Evolutionary conservation across 169 alveolate species (phyloP).

Genomic region (Plasmodium cynomolgi): DNA sequence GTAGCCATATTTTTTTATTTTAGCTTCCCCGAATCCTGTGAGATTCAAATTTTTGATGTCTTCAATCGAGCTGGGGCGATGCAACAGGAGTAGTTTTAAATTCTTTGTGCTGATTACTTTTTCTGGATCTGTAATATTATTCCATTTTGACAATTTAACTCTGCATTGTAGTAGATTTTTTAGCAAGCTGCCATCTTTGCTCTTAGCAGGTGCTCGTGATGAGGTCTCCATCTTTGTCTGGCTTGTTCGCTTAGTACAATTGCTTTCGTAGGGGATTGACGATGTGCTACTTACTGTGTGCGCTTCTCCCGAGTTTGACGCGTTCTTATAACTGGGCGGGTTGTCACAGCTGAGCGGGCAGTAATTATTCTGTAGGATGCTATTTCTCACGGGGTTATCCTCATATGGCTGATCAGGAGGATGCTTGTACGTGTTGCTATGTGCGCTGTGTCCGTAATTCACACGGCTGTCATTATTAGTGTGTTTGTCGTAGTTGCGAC

Average conservation of each 20-base stretch:
- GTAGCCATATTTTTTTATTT: slow-evolving; percentile 63
- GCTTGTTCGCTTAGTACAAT: background rate
- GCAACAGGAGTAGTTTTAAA: slow-evolving; percentile 45
- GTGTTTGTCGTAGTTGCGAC: background rate
- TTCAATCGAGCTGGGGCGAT: slow-evolving; percentile 45
- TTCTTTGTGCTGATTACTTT: slow-evolving; percentile 69
- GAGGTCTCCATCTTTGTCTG: background rate
- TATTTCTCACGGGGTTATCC: background rate
- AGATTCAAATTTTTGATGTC: slow-evolving; percentile 40
- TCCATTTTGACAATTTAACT: slow-evolving; percentile 32
- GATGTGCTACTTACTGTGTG: background rate
- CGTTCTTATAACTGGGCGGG: background rate
- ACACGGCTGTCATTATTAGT: background rate
- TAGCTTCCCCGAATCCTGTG: slow-evolving; percentile 63
- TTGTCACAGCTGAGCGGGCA: background rate
- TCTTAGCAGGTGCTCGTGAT: background rate
- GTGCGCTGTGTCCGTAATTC: background rate
- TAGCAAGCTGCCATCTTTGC: slow-evolving; percentile 18
- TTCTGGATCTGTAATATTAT: slow-evolving; percentile 66
- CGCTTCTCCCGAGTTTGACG: background rate
- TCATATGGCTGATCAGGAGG: background rate
- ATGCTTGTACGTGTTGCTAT: background rate
- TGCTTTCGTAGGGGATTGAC: background rate
- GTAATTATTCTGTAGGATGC: background rate
- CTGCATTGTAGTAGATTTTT: slow-evolving; percentile 24